Base-by-base conservation (phyloP, 441 rosid species). In the Breynia disticha region DNA sequence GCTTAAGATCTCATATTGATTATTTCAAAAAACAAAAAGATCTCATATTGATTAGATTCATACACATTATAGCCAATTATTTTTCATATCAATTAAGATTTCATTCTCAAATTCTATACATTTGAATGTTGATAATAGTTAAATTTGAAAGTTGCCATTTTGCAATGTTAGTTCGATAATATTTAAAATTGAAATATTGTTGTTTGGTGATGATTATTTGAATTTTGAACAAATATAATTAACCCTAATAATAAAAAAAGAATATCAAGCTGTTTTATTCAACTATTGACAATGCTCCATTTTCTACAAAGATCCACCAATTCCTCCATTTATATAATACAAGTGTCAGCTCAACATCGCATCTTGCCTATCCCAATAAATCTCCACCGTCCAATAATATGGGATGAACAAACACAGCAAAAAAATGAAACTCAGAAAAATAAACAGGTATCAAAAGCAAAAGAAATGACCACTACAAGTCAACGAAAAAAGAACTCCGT, bases 241-340 rank as follows among this genome's bases (percentile, higher is more conserved):
- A n/a, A n/a, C n/a, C n/a, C n/a, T n/a, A n/a, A n/a, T n/a, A n/a
- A n/a, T n/a, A n/a, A 52, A 11, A 51, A 73, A 73, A 63, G 71
- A 73, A 73, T 73, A 60, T 18, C 57, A 60, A 45, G 54, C 52
- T 54, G 67, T 43, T 61, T 63, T 60, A 72, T 64, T 67, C 50
- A 46, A 51, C 56, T 63, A 55, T 63, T 69, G 68, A 41, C 48
- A 61, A 19, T 19, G 19, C 60, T 59, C 54, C 13, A 39, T 39
- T 64, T 60, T 65, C 67, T 55, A 64, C 67, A 68, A 39, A 41
- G 44, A 41, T 11, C n/a, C 44, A 41, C 44, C 44, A 41, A 41
- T 41, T 15, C 44, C n/a, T 2, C 44, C 13, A 41, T 41, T 15
- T 3, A 41, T 37, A 11, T 11, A 11, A 41, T 14, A 39, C 3